Evolutionary conservation across 192 early-diverging fungal species (phyloP), one percentile per base, ranked within the genome.

Genomic region (Entomortierella chlamydospora): DNA sequence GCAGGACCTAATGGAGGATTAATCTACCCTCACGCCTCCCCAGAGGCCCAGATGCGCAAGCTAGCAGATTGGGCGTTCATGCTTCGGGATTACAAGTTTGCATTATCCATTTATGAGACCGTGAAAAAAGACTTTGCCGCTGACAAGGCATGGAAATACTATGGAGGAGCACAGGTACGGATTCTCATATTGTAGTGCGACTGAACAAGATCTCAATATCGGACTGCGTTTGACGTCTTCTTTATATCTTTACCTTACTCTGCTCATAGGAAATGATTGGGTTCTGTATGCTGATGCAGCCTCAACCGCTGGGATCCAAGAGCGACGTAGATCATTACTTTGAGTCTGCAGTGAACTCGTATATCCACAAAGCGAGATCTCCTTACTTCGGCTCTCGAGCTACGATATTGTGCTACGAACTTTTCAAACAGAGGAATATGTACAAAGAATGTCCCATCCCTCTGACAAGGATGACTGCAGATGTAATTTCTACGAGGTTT

Each of bases 1-100:
- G 60, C 57, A 39, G 82, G 72, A 33, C 64, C 72, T 2, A 85
- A 83, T 67, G 60, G 60, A 34, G 56, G 67, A 42, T 29, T 71
- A 45, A 85, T 85, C 23, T 95, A 92, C 61, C 79, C 86, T 10
- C 84, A 90, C 81, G 88, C 87, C 54, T 89, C 96, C n/a, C 93
- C 94, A 1, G 98, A 99, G 73, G 91, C 96, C 12, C 89, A 95
- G 67, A 89, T 99, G 88, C 87, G 97, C 6, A 93, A 92, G 72
- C 84, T 99, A 28, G 98, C 94, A 13, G 97, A 99, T 84, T 99
- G 92, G 83, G 91, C 96, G 4, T 99, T 99, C 72, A 99, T 99
- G 97, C 83, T 99, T 4, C 85, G 93, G 28, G 98, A 99, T 72
- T 98, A 93, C 81, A 87, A 88, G 54, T 93, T 98, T 81, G 97